These are phyloP conservation scores for Meyerozyma smithsonii DNA, from an alignment of 1,139 yeast species.

Conservation along the genomic window DNA sequence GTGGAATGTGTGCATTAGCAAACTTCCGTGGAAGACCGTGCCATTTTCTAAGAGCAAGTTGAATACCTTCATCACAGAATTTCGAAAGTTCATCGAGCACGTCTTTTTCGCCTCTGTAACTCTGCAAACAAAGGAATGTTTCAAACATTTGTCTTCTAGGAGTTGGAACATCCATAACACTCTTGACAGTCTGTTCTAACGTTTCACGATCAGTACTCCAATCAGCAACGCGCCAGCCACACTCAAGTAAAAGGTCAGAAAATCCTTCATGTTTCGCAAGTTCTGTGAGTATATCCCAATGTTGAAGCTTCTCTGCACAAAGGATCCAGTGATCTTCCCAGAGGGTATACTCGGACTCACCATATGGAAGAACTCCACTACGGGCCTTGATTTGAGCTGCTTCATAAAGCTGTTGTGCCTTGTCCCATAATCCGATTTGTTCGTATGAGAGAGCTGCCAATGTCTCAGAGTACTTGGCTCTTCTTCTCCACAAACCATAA, in stretches of 20 bases:
- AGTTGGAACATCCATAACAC: conserved; percentile 98
- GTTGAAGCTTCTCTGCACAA: conserved; percentile 95
- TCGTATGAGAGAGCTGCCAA: conserved; percentile 90
- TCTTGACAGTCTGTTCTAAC: conserved; percentile 86
- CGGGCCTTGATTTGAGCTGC: conserved; percentile 97
- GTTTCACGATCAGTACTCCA: conserved; percentile 97
- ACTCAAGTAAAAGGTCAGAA: conserved; percentile 86
- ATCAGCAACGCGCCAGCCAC: conserved; percentile 99
- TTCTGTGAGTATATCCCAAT: conserved; percentile 96
- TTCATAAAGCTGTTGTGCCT: conserved; percentile 90
- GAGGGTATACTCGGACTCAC: conserved; percentile 89
- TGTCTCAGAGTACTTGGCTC: conserved; percentile 91
- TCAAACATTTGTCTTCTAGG: conserved; percentile 95
- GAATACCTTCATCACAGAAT: conserved; percentile 94
- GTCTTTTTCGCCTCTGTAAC: conserved; percentile 87
- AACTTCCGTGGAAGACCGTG: conserved; percentile 77
- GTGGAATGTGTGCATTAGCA: conserved; percentile 82
- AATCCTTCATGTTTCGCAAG: conserved; percentile 97
- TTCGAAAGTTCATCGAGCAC: conserved; percentile 76
- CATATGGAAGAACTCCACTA: conserved; percentile 91
- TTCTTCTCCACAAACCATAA: conserved; percentile 94
- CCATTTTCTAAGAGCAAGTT: conserved; percentile 90
- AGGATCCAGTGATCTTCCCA: conserved; percentile 99
- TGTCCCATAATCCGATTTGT: conserved; percentile 92
- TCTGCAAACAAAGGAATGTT: conserved; percentile 88